Percentiles rank a stretch among this genome's conserved stretches.
Evolutionary conservation across 345 rosid species (phyloP).

Genomic region (Eutrema heterophyllum): DNA sequence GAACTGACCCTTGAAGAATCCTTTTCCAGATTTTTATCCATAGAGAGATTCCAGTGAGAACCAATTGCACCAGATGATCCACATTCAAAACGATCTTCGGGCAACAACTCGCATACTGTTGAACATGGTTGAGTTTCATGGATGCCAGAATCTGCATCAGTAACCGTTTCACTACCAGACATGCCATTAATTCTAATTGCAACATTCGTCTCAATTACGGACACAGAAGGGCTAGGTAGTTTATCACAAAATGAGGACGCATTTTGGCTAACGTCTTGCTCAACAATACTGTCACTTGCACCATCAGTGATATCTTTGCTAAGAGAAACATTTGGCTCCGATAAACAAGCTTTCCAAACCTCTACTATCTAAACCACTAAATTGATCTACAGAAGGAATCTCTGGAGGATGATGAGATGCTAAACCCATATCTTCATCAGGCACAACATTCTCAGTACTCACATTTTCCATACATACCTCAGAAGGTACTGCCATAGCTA

Average conservation of each 20-base stretch:
- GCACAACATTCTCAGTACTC: conserved; percentile 26
- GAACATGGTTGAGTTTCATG: conserved; percentile 28
- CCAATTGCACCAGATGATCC: conserved; percentile 31
- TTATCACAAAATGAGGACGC: conserved; percentile 30
- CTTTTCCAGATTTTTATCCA: conserved; percentile 22
- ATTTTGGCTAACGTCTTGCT: conserved; percentile 33
- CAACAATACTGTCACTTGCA: conserved; percentile 24
- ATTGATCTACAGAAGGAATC: conserved; percentile 12
- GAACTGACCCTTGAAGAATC: conserved; percentile 23
- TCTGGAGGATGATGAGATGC: conserved; percentile 34
- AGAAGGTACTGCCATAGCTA: conserved; percentile 30
- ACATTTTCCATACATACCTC: conserved; percentile 27
- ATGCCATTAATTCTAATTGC: conserved; percentile 21
- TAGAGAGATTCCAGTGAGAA: conserved; percentile 29
- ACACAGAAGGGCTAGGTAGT: conserved; percentile 25
- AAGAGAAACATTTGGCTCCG: conserved; percentile 28
- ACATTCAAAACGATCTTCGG: conserved; percentile 23
- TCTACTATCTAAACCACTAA: conserved; percentile 10
- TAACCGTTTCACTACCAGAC: conserved; percentile 26
- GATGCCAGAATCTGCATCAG: conserved; percentile 16
- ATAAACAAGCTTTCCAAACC: conserved; percentile 25
- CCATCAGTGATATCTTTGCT: conserved; percentile 23
- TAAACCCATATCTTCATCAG: conserved; percentile 36
- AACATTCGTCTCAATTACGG: conserved; percentile 23
- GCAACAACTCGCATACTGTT: conserved; percentile 22